Base-by-base conservation (phyloP, 225 moss, liverwort and hornwort species). In the Antitrichia curtipendula region DNA sequence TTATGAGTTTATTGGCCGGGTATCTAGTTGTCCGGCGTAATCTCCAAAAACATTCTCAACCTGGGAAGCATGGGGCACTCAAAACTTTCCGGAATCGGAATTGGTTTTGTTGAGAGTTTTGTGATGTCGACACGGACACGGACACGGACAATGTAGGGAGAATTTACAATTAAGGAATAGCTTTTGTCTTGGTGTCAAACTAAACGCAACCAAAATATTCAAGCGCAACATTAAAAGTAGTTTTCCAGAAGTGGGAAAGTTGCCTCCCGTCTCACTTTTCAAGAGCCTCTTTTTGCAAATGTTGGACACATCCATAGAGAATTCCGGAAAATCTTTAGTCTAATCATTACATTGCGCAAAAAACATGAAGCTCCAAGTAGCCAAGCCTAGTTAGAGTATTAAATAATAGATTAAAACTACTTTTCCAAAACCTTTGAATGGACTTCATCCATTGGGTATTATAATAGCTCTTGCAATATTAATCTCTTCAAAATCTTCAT, bases 311-410 rank as follows among this genome's bases (percentile, higher is more conserved):
- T 10, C 3, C 3, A 17, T 18, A 1, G 4, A 73, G 11, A 18
- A 29, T 47, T 29, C 3, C 2, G 1, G 0, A 17, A 45, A 72
- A 45, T 6, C 3, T 45, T 16, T 71, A 4, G 1, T 34, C 21
- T 50, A 21, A 29, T 47, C 40, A 24, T 13, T 40, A 23, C 7
- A 1, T 22, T 22, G 23, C 8, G 38, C 19, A 12, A 73, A n/a
- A 72, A 72, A 17, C 17, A 19, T 11, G 2, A 49, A 31, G 12
- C 12, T 75, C 1, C 0, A 0, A 22, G 2, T 52, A 34, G 52
- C 21, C 2, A 75, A 34, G 13, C 13, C 8, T 8, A 8, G 0
- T 34, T 1, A 34, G 0, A 13, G 13, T 22, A 0, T 0, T 22
- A 0, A 34, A 52, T 1, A 8, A 22, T 52, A 52, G 1, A 22